phyloP scores from a whole-genome alignment of 345 rosid genomes.

The Cochlearia excelsa region DNA sequence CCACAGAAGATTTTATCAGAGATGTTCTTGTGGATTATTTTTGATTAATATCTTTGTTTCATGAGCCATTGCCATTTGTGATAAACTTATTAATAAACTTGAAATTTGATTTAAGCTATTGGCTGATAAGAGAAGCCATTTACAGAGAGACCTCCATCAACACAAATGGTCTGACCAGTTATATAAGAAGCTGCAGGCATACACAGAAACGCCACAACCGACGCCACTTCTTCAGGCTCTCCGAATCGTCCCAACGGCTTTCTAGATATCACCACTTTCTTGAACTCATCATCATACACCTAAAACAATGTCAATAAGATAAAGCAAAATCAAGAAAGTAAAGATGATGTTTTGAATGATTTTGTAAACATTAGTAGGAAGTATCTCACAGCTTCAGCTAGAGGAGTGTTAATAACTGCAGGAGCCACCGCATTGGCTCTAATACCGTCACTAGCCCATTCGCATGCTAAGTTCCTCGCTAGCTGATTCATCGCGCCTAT shows the following conservation, averaged over 20 bases:
- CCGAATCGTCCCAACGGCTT: constrained; percentile 50
- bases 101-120: not conserved
- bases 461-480: constrained; percentile 69
- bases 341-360: constrained; percentile 4
- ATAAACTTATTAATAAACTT: too few relatives aligned
- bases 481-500: constrained; percentile 79
- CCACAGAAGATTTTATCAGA: constrained; percentile 29
- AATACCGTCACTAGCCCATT: constrained; percentile 77
- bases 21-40: constrained; percentile 27
- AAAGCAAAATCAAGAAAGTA: constrained; percentile 10
- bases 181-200: constrained; percentile 63
- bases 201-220: constrained; percentile 53
- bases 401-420: constrained; percentile 66
- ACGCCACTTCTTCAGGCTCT: constrained; percentile 53
- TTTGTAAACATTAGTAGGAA: too few relatives aligned
- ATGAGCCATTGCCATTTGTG: not conserved
- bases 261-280: constrained; percentile 31
- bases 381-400: constrained; percentile 57
- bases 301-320: constrained; percentile 2
- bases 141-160: constrained; percentile 52
- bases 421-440: constrained; percentile 79
- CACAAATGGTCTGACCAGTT: constrained; percentile 57
- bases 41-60: not conserved
- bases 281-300: constrained; percentile 28
- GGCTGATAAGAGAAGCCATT: constrained; percentile 42